Evolutionary conservation across 306 rosid genomes (phyloP).

Genomic region (Chamaecrista fasciculata): DNA sequence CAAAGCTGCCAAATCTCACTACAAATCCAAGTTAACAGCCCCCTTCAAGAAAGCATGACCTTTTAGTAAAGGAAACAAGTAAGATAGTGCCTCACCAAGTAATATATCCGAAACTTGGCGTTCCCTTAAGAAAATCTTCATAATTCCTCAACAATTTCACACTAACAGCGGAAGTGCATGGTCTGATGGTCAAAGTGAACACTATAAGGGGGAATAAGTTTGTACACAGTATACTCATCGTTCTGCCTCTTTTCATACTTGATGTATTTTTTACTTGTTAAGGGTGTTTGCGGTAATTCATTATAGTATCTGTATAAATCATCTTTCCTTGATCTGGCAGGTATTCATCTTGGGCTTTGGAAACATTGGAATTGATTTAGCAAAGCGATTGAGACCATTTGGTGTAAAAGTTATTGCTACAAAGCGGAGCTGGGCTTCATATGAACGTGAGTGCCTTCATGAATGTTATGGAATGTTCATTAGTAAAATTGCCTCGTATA

Average conservation of each 20-base stretch:
- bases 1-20: not conserved
- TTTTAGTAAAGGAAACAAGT: not conserved
- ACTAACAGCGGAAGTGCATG: not conserved
- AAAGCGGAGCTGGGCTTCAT: slow-evolving; percentile 73
- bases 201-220: not conserved
- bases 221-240: slow-evolving; percentile 2
- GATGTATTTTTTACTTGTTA: slow-evolving; percentile 5
- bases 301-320: not conserved
- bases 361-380: slow-evolving; percentile 82
- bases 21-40: not conserved
- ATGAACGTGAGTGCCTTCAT: slow-evolving; percentile 29
- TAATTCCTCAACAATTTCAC: not conserved
- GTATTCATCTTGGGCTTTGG: slow-evolving; percentile 85
- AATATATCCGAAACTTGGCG: not conserved
- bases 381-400: slow-evolving; percentile 71
- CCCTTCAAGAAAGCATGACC: not conserved
- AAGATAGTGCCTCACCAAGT: not conserved
- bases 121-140: not conserved
- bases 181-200: not conserved
- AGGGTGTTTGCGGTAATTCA: slow-evolving; percentile 9
- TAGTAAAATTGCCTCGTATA: slow-evolving; percentile 10
- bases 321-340: slow-evolving; percentile 38
- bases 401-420: slow-evolving; percentile 89
- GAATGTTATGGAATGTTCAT: slow-evolving; percentile 17
- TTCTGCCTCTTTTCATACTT: not conserved